Conservation (phyloP, 495 filamentous ascomycete species). For the Talaromyces ruber region DNA sequence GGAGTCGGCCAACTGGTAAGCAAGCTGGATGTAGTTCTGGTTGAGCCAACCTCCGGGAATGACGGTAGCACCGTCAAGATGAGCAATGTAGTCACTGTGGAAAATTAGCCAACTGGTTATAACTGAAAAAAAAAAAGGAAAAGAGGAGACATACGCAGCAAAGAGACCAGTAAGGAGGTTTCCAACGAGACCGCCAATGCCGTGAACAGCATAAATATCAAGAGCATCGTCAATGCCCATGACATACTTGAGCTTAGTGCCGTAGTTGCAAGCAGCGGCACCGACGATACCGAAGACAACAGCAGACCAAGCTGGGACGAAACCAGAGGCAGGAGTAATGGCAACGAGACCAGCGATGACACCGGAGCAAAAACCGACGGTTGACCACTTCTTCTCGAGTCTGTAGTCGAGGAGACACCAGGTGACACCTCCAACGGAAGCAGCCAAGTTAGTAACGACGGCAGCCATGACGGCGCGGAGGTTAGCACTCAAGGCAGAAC, state of each 20-base stretch:
- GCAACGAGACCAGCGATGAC: slow-evolving; percentile 87
- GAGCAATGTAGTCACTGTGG: slow-evolving; percentile 70
- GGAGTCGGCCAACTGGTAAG: slow-evolving; percentile 83
- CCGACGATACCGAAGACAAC: slow-evolving; percentile 82
- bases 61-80: slow-evolving; percentile 64
- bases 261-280: slow-evolving; percentile 83
- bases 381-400: slow-evolving; percentile 92
- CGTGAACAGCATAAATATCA: slow-evolving; percentile 93
- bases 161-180: slow-evolving; percentile 89
- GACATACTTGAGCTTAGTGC: slow-evolving; percentile 91
- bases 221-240: slow-evolving; percentile 81
- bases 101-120: background rate
- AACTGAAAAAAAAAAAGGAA: background rate
- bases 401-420: slow-evolving; percentile 96
- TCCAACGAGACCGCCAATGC: slow-evolving; percentile 77
- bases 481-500: slow-evolving; percentile 83
- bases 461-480: slow-evolving; percentile 61
- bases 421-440: slow-evolving; percentile 73
- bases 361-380: slow-evolving; percentile 93
- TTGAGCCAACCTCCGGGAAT: slow-evolving; percentile 90
- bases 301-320: slow-evolving; percentile 88
- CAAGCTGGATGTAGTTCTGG: slow-evolving; percentile 81
- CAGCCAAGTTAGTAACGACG: slow-evolving; percentile 48
- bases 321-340: slow-evolving; percentile 88
- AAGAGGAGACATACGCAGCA: slow-evolving; percentile 72